A percentile compares a stretch with the other conserved stretches of the same genome.
Conservation (phyloP, 108 stramenopile species). For the Nitzschia sp. region DNA sequence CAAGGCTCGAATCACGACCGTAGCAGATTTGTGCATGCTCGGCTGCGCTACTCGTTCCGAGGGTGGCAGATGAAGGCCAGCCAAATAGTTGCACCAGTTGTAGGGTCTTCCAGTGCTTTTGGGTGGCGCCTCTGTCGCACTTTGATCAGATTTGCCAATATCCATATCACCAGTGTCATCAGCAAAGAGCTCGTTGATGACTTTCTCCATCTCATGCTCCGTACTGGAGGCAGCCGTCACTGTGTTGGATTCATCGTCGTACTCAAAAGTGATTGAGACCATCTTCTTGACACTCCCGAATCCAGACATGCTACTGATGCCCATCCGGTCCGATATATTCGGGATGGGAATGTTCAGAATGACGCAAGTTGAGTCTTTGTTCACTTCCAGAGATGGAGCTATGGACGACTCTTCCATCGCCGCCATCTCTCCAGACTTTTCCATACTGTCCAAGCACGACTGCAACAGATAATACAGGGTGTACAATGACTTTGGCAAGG, state of each 20-base stretch:
- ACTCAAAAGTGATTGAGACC: slow-evolving; percentile 30
- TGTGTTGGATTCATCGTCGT: slow-evolving; percentile 5
- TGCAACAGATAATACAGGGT: slow-evolving; percentile 67
- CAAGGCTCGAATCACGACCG: slow-evolving; percentile 54
- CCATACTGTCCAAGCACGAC: slow-evolving; percentile 50
- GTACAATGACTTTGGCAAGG: slow-evolving; percentile 63
- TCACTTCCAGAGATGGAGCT: slow-evolving; percentile 4
- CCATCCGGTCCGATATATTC: slow-evolving; percentile 7
- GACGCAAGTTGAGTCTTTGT: neutral
- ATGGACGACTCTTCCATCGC: neutral
- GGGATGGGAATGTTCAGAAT: slow-evolving; percentile 40
- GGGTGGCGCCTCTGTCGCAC: neutral
- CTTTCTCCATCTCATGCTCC: slow-evolving; percentile 17
- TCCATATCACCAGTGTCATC: slow-evolving; percentile 30
- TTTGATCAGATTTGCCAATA: neutral
- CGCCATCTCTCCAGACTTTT: neutral
- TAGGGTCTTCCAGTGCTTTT: slow-evolving; percentile 34
- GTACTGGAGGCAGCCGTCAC: slow-evolving; percentile 16
- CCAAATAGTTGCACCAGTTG: slow-evolving; percentile 82
- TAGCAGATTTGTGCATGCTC: slow-evolving; percentile 39
- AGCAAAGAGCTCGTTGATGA: slow-evolving; percentile 45
- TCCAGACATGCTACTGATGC: neutral
- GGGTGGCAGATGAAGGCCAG: slow-evolving; percentile 52
- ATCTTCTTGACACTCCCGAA: slow-evolving; percentile 18
- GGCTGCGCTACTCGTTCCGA: slow-evolving; percentile 17